Conservation (phyloP, 306 rosid species). For the Canavalia ensiformis region DNA sequence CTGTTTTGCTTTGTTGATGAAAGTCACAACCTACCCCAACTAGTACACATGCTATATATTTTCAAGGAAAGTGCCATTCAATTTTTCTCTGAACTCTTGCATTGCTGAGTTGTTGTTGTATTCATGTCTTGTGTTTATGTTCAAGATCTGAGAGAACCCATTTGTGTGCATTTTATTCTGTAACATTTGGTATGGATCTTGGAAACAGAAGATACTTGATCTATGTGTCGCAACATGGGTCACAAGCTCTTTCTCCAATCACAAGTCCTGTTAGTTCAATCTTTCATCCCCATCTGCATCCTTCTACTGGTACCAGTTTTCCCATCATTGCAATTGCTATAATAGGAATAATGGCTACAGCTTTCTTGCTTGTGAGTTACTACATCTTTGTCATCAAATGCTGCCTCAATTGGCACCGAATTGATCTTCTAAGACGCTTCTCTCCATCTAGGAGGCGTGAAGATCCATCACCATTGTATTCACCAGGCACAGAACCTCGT, state of each 20-base stretch:
- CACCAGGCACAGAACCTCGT: conserved; percentile 55
- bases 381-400: conserved; percentile 96
- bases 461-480: conserved; percentile 48
- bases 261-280: conserved; percentile 58
- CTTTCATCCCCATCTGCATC: conserved; percentile 55
- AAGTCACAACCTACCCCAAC: conserved; percentile 20
- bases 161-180: conserved; percentile 43
- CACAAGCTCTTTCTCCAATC: conserved; percentile 62
- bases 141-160: conserved; percentile 60
- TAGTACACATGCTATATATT: conserved; percentile 30
- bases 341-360: conserved; percentile 91
- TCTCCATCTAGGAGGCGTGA: conserved; percentile 65
- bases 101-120: conserved; percentile 30
- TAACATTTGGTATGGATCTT: conserved; percentile 69
- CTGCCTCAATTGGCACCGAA: conserved; percentile 96
- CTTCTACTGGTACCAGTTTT: conserved; percentile 68
- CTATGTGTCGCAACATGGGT: conserved; percentile 46
- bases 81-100: conserved; percentile 12
- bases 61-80: conserved; percentile 3
- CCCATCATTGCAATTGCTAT: conserved; percentile 93
- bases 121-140: conserved; percentile 42
- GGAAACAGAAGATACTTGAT: conserved; percentile 59
- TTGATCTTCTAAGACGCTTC: conserved; percentile 79
- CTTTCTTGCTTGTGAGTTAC: conserved; percentile 85
- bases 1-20: not conserved